A percentile compares a stretch with the other conserved stretches of the same genome.
Conservation (phyloP, 441 rosid species). For the Jatropha podagrica region DNA sequence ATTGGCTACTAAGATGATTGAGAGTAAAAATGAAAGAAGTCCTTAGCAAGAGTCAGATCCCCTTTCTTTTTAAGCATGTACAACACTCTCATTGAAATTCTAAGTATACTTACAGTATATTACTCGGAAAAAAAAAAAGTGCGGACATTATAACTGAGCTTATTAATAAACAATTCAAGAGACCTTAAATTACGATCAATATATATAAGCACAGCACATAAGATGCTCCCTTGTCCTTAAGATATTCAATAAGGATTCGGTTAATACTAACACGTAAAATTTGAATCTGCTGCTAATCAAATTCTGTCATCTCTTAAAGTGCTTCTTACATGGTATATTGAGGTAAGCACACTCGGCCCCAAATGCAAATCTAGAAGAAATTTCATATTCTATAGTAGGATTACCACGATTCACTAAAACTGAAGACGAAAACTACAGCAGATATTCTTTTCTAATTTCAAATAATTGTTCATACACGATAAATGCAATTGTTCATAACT, state of each 20-base stretch:
- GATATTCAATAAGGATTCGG: not conserved
- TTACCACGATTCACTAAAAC: not conserved
- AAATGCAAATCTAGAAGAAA: not conserved
- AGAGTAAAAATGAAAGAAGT: not conserved
- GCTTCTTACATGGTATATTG: not conserved
- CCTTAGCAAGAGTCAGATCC: too few species aligned
- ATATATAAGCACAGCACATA: too few species aligned
- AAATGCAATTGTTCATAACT: not conserved
- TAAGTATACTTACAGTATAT: too few species aligned
- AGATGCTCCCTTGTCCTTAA: too few species aligned
- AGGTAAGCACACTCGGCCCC: not conserved
- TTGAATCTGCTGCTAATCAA: not conserved
- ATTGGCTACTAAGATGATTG: not conserved
- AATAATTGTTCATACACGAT: too few species aligned
- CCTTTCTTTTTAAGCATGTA: not conserved
- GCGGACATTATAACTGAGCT: too few species aligned
- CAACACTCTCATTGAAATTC: not conserved
- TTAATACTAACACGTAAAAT: not conserved
- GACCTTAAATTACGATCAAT: too few species aligned
- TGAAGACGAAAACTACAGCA: not conserved
- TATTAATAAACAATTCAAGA: too few species aligned
- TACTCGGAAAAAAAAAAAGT: too few species aligned
- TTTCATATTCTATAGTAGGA: not conserved
- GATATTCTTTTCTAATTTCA: not conserved
- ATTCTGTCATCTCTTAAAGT: not conserved